Base-by-base conservation (phyloP, 2,329 filamentous ascomycete species). In the Botrytis porri region DNA sequence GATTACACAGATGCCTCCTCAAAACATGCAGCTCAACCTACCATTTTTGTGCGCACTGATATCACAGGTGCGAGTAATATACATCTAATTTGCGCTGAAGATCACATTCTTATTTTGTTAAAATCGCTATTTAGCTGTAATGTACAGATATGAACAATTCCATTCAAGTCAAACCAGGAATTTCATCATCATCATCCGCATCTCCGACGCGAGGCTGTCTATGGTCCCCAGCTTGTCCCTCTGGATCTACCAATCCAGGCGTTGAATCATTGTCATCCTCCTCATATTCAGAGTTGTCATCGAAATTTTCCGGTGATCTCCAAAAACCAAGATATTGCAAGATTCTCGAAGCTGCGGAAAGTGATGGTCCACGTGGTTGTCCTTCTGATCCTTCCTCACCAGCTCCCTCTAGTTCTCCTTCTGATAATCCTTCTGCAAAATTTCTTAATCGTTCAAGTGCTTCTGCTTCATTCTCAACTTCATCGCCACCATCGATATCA, bases 281-380 rank as follows among this genome's bases (percentile, higher is more conserved):
- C 16, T 70, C 65, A 14, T 14, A 37, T 32, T 29, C 65, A 4
- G 61, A 60, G 3, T 48, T 16, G 25, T 39, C 67, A 3, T 65
- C 61, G 18, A 37, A 51, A 60, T 41, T 25, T n/a, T 43, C 70
- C 14, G 69, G 39, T 41, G 60, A 16, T 61, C 75, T 70, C 76
- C 76, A 79, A 25, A 79, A 73, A 71, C 78, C 75, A 7, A 72
- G 43, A 57, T 32, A 45, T 59, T 74, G 74, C 37, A 79, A 29
- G 4, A 79, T 32, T 64, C 75, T 74, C 35, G 74, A 74, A 12
- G 75, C 75, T 3, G 76, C 45, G 20, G 75, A 70, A 5, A 67
- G n/a, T 45, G 70, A 72, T 29, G 73, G 73, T n/a, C 70, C 57
- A 16, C 62, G 72, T 70, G 29, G n/a, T 62, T 60, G 64, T n/a